Evolutionary conservation across 2,329 filamentous ascomycete species (phyloP), one percentile per base, ranked within the genome.

Genomic region (Dactylellina sp.): DNA sequence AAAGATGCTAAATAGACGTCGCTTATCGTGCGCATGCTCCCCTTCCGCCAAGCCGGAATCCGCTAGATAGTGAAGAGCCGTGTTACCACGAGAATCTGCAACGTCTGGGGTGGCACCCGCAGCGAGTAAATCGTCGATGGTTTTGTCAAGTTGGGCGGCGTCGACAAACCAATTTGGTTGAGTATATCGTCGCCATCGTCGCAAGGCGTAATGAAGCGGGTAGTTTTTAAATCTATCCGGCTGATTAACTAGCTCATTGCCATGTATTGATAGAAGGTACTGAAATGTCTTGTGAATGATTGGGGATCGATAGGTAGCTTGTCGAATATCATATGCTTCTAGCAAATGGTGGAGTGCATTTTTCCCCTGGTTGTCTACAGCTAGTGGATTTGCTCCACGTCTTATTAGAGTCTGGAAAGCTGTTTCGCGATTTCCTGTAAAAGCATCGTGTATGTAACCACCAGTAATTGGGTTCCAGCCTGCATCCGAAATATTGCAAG

Each of bases 271-370:
- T 3, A 52, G 28, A n/a, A 52, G 4, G 12, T 35, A 35, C 18
- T 18, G 9, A 24, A 52, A 35, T 3, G 49, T 52, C 16, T 52
- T 28, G 7, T 24, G 6, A n/a, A 35, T 32, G 3, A 9, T 35
- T 32, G 49, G 49, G 9, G 18, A n/a, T 44, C 32, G 7, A 22
- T 47, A 7, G 9, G 22, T 24, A 2, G 4, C 3, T 9, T 52
- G 6, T 3, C 2, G 28, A 18, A 12, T 16, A 18, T 52, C 20
- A 12, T 52, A 32, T 20, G 49, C 49, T 35, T 28, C 49, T 3
- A 47, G 44, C 11, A 35, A n/a, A 16, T 52, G 49, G 20, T 52
- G 49, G n/a, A 52, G 49, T 28, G 35, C 18, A 18, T 32, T 52
- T 18, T 35, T 52, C 4, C 49, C 49, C 7, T 52, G 22, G 18